Conservation (phyloP, 768 basidiomycete species). For the Tremella fuciformis region DNA sequence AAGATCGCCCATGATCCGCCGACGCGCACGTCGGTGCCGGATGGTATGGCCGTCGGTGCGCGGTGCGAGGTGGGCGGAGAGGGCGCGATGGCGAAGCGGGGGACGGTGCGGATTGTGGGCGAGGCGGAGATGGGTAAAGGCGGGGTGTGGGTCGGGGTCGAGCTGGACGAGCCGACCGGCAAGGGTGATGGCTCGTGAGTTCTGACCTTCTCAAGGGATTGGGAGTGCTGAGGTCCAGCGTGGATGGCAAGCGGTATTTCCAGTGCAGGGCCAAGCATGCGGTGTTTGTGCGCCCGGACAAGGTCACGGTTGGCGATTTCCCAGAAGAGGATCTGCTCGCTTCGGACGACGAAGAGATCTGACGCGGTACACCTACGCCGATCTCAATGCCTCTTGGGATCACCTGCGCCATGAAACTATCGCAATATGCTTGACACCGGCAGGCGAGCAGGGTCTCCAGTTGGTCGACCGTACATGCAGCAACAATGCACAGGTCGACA, state of each 20-base stretch:
- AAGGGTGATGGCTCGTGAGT: slow-evolving; percentile 94
- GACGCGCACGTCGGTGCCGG: slow-evolving; percentile 35
- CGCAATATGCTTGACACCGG: no score
- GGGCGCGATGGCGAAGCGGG: slow-evolving; percentile 67
- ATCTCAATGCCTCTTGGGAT: no score
- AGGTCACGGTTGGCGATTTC: slow-evolving; percentile 77
- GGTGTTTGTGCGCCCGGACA: slow-evolving; percentile 80
- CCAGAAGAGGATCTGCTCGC: slow-evolving; percentile 73
- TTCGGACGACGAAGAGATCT: slow-evolving; percentile 57
- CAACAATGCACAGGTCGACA: no score
- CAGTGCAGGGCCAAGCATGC: slow-evolving; percentile 72
- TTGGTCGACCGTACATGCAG: no score
- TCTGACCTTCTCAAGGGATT: neutral
- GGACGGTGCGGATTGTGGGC: slow-evolving; percentile 82
- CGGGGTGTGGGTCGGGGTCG: slow-evolving; percentile 78
- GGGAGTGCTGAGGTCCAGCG: slow-evolving; percentile 55
- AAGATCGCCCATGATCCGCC: slow-evolving; percentile 47
- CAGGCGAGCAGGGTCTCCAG: no score
- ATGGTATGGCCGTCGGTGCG: slow-evolving; percentile 64
- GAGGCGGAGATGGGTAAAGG: slow-evolving; percentile 69
- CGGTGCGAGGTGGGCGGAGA: slow-evolving; percentile 80
- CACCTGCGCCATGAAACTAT: no score
- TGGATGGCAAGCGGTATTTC: slow-evolving; percentile 83
- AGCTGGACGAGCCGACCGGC: slow-evolving; percentile 92
- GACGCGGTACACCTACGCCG: no score